Evolutionary conservation across 805 yeast genomes (phyloP), one percentile per base, ranked within the genome.

Genomic region (Blastobotrys chiropterorum): DNA sequence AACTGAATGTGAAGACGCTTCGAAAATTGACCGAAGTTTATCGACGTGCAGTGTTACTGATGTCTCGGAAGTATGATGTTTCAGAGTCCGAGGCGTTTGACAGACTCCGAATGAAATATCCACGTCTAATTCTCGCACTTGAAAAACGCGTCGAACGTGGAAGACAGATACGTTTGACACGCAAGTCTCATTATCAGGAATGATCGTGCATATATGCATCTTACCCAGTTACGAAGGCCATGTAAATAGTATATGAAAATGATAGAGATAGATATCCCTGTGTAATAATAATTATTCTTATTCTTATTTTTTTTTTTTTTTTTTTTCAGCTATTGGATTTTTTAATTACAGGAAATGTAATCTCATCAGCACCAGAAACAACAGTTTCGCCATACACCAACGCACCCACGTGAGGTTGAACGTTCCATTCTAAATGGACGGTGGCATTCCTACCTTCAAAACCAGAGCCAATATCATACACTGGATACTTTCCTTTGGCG

Each of bases 391-490:
- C 97, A 67, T 73, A 86, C 0, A 81, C 65, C 56, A 92, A 70
- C 0, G 89, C 81, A 11, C 99, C 99, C 5, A 92, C 80, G 66
- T 82, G 76, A 1, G 99, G 99, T 70, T 92, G 98, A 45, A 92
- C 77, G 65, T 90, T 90, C 92, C 96, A 92, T 57, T 87, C 90
- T 49, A 92, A 72, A 55, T 75, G 80, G 52, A 92, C 72, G 2
- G 71, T 73, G 17, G 95, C 88, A 19, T 83, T 79, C 60, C 86
- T 79, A 49, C 78, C 52, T 51, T 62, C 62, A 54, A 72, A 77
- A 19, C 76, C 68, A 49, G 78, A 77, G 60, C 82, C 83, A 49
- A 83, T 77, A 68, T 92, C 98, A 89, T 95, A 94, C 13, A 89
- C 87, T 0, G 87, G 79, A 66, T 92, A 92, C 68, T 88, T 86